Conservation (phyloP, 1,284 basidiomycete genomes). For the Meripilus lineatus region DNA sequence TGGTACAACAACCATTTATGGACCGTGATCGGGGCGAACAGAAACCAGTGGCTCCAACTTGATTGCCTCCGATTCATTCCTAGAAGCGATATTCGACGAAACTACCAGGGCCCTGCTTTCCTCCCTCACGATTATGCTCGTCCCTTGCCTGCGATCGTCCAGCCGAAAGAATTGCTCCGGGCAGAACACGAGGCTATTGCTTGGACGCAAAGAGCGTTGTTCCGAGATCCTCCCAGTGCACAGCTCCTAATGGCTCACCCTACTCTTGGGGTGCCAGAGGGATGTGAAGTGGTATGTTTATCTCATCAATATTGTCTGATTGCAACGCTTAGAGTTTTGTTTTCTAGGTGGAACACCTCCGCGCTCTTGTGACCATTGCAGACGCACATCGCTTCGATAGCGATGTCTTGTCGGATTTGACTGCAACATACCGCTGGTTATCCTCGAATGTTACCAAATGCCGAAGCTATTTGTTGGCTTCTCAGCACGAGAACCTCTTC, state of each 20-base stretch:
- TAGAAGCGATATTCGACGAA: slow-evolving; percentile 15
- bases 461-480: not conserved
- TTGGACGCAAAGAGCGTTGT: slow-evolving; percentile 40
- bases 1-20: slow-evolving; percentile 29
- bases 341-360: slow-evolving; percentile 34
- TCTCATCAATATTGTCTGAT: not conserved
- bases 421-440: slow-evolving; percentile 36
- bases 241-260: slow-evolving; percentile 29
- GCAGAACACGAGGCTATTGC: slow-evolving; percentile 32
- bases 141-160: slow-evolving; percentile 27
- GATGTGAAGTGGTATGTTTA: slow-evolving; percentile 36
- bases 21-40: slow-evolving; percentile 27
- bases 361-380: slow-evolving; percentile 25
- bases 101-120: slow-evolving; percentile 12
- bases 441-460: slow-evolving; percentile 21
- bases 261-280: slow-evolving; percentile 33
- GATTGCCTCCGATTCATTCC: slow-evolving; percentile 36
- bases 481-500: slow-evolving; percentile 24
- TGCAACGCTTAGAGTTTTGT: not conserved
- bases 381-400: slow-evolving; percentile 14
- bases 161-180: slow-evolving; percentile 33
- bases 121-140: slow-evolving; percentile 17
- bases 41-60: slow-evolving; percentile 25
- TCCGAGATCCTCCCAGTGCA: slow-evolving; percentile 22
- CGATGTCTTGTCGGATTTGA: slow-evolving; percentile 21